Evolutionary conservation across 2,329 filamentous ascomycete species (phyloP), one percentile per base, ranked within the genome.

Genomic region (Sclerotinia nivalis): DNA sequence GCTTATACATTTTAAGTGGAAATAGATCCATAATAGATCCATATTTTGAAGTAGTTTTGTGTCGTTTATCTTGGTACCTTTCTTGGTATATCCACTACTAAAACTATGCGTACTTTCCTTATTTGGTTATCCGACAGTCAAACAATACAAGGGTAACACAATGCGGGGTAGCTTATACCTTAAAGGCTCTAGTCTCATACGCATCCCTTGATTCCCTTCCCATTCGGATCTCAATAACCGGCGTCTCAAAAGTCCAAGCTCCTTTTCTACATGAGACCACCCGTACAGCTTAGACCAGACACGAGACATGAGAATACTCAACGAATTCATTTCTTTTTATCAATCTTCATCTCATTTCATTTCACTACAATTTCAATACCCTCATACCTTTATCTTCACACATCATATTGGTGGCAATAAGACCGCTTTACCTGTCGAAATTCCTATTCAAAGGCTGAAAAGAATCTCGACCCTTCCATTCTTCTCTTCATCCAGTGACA

Each of bases 401-500:
- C 6, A n/a, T 37, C 20, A 12, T 18, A 58, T n/a, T 15, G 13
- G 40, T 8, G 10, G 12, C 28, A 15, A 40, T 13, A 25, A 58
- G 13, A 7, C 12, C 10, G 34, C 10, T n/a, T 58, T n/a, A 40
- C 34, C 7, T 40, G 10, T 22, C 55, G 20, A 6, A 40, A 58
- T 31, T 8, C 45, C 43, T 31, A 6, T 28, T 25, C 54, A 34
- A 62, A 61, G 55, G n/a, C 66, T 45, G 34, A 45, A 52, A 28
- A 45, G n/a, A 61, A 20, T 68, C 55, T 68, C 55, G 55, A 45
- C 56, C 66, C 66, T 62, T 50, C 45, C 66, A 60, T 6, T 15
- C 62, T 56, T 56, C 64, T 45, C 64, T 56, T 56, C 64, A 45
- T 56, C 37, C 50, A n/a, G 49, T 56, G 20, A 12, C 47, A 40